Conservation (phyloP, 257 asterid species). For the Capsicum rhomboideum region DNA sequence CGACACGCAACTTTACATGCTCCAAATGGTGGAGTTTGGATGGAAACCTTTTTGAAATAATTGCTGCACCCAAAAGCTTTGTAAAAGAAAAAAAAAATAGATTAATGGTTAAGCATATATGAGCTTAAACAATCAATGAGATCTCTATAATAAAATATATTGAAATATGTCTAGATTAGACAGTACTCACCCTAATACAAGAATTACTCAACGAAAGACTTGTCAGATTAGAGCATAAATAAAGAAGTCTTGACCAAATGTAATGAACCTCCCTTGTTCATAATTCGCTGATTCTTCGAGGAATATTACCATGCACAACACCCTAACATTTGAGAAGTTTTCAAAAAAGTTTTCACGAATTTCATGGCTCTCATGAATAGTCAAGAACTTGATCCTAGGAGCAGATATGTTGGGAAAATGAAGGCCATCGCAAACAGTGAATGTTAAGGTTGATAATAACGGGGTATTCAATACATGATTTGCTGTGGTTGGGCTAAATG, state of each 20-base stretch:
- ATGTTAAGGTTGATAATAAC: not conserved
- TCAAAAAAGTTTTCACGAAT: no score
- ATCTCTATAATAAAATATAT: not conserved
- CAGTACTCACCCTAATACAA: not conserved
- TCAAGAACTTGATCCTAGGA: not conserved
- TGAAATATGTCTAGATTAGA: not conserved
- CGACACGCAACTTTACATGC: not conserved
- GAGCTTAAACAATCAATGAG: not conserved
- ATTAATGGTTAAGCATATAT: not conserved
- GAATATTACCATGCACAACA: not conserved
- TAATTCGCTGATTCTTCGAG: not conserved
- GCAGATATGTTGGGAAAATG: not conserved
- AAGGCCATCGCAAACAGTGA: not conserved
- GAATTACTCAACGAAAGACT: not conserved
- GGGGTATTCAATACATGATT: not conserved
- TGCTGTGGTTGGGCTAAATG: not conserved
- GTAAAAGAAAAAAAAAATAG: not conserved
- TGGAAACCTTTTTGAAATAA: not conserved
- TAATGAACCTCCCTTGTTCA: not conserved
- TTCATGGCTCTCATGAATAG: not conserved
- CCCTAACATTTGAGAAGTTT: not conserved
- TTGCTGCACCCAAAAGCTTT: not conserved
- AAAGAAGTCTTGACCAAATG: not conserved
- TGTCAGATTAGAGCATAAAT: not conserved
- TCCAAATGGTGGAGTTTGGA: not conserved